Percentiles rank a stretch among this genome's conserved stretches.
Evolutionary conservation across 805 yeast species (phyloP).

Genomic region (Candida golubevii): DNA sequence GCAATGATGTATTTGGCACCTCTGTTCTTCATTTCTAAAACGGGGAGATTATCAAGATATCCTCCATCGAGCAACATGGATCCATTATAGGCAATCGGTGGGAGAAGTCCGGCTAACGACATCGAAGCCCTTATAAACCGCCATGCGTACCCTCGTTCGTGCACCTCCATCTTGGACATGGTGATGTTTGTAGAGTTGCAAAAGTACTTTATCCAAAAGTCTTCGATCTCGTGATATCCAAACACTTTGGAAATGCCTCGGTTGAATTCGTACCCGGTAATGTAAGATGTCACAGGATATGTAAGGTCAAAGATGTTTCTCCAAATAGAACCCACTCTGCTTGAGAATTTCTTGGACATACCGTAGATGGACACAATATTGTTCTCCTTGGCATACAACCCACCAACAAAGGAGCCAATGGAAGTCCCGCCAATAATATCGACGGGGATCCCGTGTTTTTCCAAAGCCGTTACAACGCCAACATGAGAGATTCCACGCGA

Average conservation of each 20-base stretch:
- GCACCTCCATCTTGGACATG: constrained; percentile 91
- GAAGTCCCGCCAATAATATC: constrained; percentile 96
- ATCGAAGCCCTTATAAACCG: constrained; percentile 91
- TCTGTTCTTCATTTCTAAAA: constrained; percentile 80
- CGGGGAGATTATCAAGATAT: constrained; percentile 90
- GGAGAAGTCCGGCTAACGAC: constrained; percentile 92
- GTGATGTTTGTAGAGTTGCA: constrained; percentile 94
- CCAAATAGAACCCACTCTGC: constrained; percentile 82
- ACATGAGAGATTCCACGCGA: constrained; percentile 92
- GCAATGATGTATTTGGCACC: constrained; percentile 89
- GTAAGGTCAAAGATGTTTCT: constrained; percentile 79
- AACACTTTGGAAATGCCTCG: constrained; percentile 96
- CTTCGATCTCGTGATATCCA: constrained; percentile 90
- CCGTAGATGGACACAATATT: constrained; percentile 90
- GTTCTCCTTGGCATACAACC: constrained; percentile 87
- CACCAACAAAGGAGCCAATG: constrained; percentile 94
- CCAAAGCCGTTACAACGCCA: constrained; percentile 87
- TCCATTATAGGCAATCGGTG: constrained; percentile 85
- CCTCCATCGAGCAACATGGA: constrained; percentile 96
- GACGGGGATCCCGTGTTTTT: constrained; percentile 88
- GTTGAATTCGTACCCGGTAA: constrained; percentile 96
- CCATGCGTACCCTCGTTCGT: constrained; percentile 92
- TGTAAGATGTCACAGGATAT: constrained; percentile 89
- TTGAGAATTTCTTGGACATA: constrained; percentile 79
- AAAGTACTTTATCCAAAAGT: constrained; percentile 87